Evolutionary conservation across 148 eudicot species (phyloP), one percentile per base, ranked within the genome.

Genomic region (Heliosperma pusillum): DNA sequence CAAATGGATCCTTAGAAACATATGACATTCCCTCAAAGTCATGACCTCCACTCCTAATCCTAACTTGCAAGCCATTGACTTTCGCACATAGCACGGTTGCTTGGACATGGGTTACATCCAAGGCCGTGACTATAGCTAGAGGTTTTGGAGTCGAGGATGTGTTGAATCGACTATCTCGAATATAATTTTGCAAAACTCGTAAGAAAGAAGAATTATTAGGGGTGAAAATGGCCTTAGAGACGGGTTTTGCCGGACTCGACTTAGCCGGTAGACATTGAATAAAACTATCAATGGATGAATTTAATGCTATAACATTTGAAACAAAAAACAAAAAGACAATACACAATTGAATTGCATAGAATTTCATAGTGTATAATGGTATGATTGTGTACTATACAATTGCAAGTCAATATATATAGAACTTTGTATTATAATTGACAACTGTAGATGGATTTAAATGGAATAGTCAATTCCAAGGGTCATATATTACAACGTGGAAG

Each of bases 1-100:
- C 75, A 57, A 82, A 82, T 1, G 82, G 80, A 9, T 11, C 74
- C 36, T 26, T 60, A 5, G 85, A 60, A 1, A 82, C 75, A 42
- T 82, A 82, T 0, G 85, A 82, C 24, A 82, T 27, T 15, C 85
- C 85, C 59, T 82, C 85, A 13, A 65, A 82, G 70, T 82, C 85
- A 36, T 82, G 85, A 1, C 85, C 85, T 0, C 85, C 85, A 45
- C 85, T 82, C 50, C 82, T 52, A 17, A 82, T 76, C 55, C 85
- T 71, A 15, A 82, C 19, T 17, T 79, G 59, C 10, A 82, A 21
- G 2, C 77, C 69, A 30, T 20, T 75, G 2, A 70, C 7, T 19
- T 73, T 73, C 9, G 85, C 82, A 12, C 85, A 83, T 15, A 69
- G 22, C 10, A 83, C 50, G 26, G 85, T 79, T 16, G 80, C 77